Evolutionary conservation across 345 rosid genomes (phyloP), one percentile per base, ranked within the genome.

Genomic region (Crucihimalaya himalaica): DNA sequence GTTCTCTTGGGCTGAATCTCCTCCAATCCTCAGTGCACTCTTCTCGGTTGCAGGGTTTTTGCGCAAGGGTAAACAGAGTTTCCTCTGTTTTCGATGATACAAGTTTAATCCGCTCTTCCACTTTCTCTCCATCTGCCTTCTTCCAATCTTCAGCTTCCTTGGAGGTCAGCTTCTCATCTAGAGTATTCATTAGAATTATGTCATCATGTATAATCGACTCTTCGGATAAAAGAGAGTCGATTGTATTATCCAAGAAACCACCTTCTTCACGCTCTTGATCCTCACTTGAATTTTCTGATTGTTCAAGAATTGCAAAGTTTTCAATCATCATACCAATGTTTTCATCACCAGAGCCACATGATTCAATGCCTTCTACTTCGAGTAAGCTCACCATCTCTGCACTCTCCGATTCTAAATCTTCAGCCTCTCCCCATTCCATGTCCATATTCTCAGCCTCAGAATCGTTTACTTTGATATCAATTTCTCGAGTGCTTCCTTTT

Each of bases 1-100:
- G 92, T 53, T 84, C 89, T 72, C 77, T 81, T 5, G 91, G 91
- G 66, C 84, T 92, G 85, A 88, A 84, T 42, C 63, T 13, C 73
- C 81, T 79, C 59, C 23, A 35, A 16, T 80, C 80, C 73, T 80
- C 81, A 3, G 13, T 60, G 78, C 27, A 43, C 37, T 54, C 64
- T 60, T 81, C 84, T 51, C 46, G 79, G 1, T 70, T 58, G 58
- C 65, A 77, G 65, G 48, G 65, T 27, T 71, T 54, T 51, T 62
- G 25, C 28, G 4, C 23, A 39, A 53, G 54, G 46, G 32, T 60
- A 18, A 66, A 71, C 74, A 13, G 51, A 60, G 59, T 9, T 32
- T 60, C 63, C 37, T 71, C 45, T 52, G 50, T 42, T 37, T 64
- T 32, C 20, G 7, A 31, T 5, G 7, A 31, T 5, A 34, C 76